These are phyloP conservation scores for Hyaloscypha hepaticicola DNA, from an alignment of 495 filamentous ascomycete species.

Conservation along the genomic window DNA sequence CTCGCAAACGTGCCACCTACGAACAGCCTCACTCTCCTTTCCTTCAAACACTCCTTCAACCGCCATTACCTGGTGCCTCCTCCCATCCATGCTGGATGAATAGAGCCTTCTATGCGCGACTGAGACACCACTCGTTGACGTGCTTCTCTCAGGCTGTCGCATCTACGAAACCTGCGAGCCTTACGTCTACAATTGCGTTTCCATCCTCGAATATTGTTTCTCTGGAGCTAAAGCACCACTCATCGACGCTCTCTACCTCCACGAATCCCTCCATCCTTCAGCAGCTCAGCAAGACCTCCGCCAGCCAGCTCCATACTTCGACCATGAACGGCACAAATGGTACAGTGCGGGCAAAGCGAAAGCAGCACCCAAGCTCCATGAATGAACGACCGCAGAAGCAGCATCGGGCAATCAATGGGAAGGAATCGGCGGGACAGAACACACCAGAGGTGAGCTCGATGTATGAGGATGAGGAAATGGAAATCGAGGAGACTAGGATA, in stretches of 20 bases:
- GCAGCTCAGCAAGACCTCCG: slow-evolving; percentile 8
- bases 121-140: slow-evolving; percentile 33
- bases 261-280: not conserved
- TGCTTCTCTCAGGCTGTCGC: slow-evolving; percentile 26
- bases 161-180: slow-evolving; percentile 10
- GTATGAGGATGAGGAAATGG: slow-evolving; percentile 38
- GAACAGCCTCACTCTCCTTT: slow-evolving; percentile 12
- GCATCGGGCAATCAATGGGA: slow-evolving; percentile 45
- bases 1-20: not conserved
- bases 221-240: not conserved
- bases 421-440: slow-evolving; percentile 46
- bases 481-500: slow-evolving; percentile 40
- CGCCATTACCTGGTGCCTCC: not conserved
- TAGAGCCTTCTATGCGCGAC: slow-evolving; percentile 29
- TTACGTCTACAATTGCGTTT: not conserved
- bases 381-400: slow-evolving; percentile 50
- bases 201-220: not conserved
- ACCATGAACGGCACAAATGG: slow-evolving; percentile 42
- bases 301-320: slow-evolving; percentile 8
- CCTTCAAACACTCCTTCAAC: slow-evolving; percentile 15
- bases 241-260: not conserved
- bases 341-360: slow-evolving; percentile 48
- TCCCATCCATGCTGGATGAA: slow-evolving; percentile 28
- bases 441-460: slow-evolving; percentile 41
- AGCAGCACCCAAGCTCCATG: slow-evolving; percentile 38